Evolutionary conservation across 208 protist species (phyloP).

Genomic region (Crithidia expoeki): DNA sequence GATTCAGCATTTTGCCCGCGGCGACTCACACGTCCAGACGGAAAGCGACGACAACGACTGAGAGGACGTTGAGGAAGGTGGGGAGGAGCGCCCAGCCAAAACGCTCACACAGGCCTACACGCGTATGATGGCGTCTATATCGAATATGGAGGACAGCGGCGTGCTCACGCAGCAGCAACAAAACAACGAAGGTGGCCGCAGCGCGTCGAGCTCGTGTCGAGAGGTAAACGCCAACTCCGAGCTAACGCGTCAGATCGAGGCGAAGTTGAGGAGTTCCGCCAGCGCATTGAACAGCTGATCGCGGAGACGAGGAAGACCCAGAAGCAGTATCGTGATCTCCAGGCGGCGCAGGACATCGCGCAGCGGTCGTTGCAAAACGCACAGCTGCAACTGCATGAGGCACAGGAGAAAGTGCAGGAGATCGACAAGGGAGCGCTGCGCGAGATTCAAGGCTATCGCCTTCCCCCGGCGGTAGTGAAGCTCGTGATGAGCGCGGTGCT

Average conservation of each 20-base stretch:
- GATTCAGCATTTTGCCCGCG: conserved; percentile 6
- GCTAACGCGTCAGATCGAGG: conserved; percentile 23
- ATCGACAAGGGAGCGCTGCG: conserved; percentile 51
- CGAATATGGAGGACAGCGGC: not conserved
- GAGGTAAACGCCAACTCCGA: not conserved
- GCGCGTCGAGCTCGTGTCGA: not conserved
- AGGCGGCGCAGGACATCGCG: conserved; percentile 25
- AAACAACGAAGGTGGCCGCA: not conserved
- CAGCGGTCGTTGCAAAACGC: conserved; percentile 26
- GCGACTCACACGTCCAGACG: not conserved
- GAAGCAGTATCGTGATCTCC: conserved; percentile 27
- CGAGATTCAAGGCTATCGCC: conserved; percentile 73
- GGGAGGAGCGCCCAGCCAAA: conserved; percentile 24
- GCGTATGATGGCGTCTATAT: conserved; percentile 4
- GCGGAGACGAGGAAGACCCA: conserved; percentile 22
- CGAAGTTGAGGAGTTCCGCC: conserved; percentile 19
- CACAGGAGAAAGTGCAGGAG: conserved; percentile 44
- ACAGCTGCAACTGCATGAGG: conserved; percentile 42
- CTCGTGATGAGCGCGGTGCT: conserved; percentile 71
- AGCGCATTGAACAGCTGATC: conserved; percentile 17
- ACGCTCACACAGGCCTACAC: conserved; percentile 27
- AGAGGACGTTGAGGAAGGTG: conserved; percentile 10
- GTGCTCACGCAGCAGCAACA: not conserved
- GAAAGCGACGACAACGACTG: not conserved
- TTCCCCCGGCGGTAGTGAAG: conserved; percentile 66